Conservation (phyloP, 768 basidiomycete species). For the Russula foetens region DNA sequence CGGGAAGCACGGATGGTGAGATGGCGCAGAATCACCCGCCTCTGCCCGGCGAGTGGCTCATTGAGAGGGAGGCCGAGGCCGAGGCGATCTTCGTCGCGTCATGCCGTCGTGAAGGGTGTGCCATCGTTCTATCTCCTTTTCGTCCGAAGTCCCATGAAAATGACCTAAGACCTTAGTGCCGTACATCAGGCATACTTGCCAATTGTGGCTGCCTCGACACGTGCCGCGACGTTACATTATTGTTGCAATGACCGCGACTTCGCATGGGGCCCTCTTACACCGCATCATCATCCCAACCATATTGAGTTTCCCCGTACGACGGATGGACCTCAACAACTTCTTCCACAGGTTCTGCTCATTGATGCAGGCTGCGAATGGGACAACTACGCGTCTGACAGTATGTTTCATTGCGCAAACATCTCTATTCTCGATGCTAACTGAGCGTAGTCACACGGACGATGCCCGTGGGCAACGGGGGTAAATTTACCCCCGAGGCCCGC, state of each 20-base stretch:
- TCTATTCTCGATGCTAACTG: slow-evolving; percentile 25
- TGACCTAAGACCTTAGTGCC: slow-evolving; percentile 38
- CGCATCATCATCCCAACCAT: slow-evolving; percentile 47
- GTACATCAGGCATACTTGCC: slow-evolving; percentile 88
- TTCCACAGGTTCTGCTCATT: slow-evolving; percentile 75
- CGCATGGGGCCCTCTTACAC: slow-evolving; percentile 68
- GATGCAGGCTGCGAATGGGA: slow-evolving; percentile 93
- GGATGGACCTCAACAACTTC: slow-evolving; percentile 29
- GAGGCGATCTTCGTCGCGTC: slow-evolving; percentile 91
- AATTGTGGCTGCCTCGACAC: slow-evolving; percentile 80
- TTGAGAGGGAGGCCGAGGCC: slow-evolving; percentile 88
- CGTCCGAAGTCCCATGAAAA: background rate
- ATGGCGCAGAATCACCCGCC: slow-evolving; percentile 38
- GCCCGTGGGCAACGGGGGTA: slow-evolving; percentile 91
- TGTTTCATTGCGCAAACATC: slow-evolving; percentile 17
- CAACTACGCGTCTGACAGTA: slow-evolving; percentile 58
- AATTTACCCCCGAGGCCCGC: slow-evolving; percentile 71
- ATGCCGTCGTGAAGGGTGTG: slow-evolving; percentile 82
- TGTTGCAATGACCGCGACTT: slow-evolving; percentile 88
- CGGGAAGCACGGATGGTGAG: slow-evolving; percentile 25
- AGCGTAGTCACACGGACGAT: slow-evolving; percentile 56
- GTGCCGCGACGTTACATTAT: slow-evolving; percentile 89
- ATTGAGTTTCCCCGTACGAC: slow-evolving; percentile 37
- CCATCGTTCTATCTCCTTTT: slow-evolving; percentile 1
- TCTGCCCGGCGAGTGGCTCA: slow-evolving; percentile 77